phyloP scores from a whole-genome alignment of 805 yeast genomes.

The Candida ipomoeae region DNA sequence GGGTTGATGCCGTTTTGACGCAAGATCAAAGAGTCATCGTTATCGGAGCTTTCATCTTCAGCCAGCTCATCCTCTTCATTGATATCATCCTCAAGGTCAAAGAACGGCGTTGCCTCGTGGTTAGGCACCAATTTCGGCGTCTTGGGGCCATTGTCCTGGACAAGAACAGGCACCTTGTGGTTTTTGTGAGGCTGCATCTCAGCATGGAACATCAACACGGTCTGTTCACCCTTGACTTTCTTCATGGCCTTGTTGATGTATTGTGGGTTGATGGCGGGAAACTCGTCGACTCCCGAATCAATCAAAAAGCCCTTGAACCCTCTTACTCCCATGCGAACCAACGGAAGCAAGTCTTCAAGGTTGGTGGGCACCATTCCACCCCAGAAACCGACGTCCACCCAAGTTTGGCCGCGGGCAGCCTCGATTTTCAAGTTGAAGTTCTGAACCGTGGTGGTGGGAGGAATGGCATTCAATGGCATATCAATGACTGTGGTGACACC shows the following conservation, averaged over 20 bases:
- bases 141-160: constrained; percentile 20
- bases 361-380: constrained; percentile 90
- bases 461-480: constrained; percentile 94
- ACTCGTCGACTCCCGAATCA: constrained; percentile 95
- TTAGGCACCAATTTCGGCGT: constrained; percentile 26
- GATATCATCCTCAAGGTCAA: constrained; percentile 16
- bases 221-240: constrained; percentile 54
- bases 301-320: constrained; percentile 93
- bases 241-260: constrained; percentile 68
- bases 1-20: constrained; percentile 1
- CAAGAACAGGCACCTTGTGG: constrained; percentile 21
- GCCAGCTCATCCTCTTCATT: constrained; percentile 12
- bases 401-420: constrained; percentile 77
- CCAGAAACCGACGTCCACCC: constrained; percentile 96
- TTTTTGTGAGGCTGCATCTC: constrained; percentile 59
- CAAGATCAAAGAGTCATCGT: constrained; percentile 6
- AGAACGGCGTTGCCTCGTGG: constrained; percentile 17
- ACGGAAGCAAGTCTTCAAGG: constrained; percentile 62
- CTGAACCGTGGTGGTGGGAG: constrained; percentile 84
- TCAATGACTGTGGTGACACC: constrained; percentile 95
- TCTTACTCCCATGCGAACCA: constrained; percentile 81
- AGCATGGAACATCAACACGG: constrained; percentile 89
- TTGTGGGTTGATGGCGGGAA: constrained; percentile 69
- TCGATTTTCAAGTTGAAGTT: constrained; percentile 70
- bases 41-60: constrained; percentile 5